phyloP scores from a whole-genome alignment of 192 early-diverging fungal genomes.

The Borealophlyctis nickersoniae region DNA sequence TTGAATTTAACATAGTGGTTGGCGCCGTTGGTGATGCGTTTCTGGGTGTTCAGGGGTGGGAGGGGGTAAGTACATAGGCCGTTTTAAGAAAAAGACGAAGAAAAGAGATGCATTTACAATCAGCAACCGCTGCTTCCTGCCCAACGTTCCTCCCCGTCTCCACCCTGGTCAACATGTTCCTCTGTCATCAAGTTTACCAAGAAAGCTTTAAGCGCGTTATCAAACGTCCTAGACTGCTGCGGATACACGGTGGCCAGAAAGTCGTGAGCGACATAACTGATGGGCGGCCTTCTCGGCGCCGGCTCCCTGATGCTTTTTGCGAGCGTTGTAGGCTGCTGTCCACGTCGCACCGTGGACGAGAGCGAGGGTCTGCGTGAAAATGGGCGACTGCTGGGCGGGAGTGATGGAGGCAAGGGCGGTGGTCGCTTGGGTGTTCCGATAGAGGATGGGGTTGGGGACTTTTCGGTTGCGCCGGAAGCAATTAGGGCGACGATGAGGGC shows the following conservation, averaged over 20 bases:
- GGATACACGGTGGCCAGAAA: not conserved
- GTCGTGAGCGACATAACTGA: not conserved
- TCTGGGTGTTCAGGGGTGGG: too few species aligned
- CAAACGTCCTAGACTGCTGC: not conserved
- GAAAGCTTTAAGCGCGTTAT: not conserved
- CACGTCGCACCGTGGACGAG: not conserved
- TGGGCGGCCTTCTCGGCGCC: not conserved
- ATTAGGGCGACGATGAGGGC: too few species aligned
- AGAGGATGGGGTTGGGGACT: not conserved
- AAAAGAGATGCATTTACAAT: too few species aligned
- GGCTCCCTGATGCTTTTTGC: not conserved
- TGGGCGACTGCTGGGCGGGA: not conserved
- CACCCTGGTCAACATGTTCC: not conserved
- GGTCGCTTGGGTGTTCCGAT: not conserved
- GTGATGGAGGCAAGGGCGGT: not conserved
- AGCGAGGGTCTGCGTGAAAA: not conserved
- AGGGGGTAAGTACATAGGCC: too few species aligned
- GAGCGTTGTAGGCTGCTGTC: not conserved
- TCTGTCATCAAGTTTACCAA: not conserved
- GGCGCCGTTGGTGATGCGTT: not conserved
- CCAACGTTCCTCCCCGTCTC: not conserved
- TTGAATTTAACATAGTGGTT: not conserved
- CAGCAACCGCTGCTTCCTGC: too few species aligned
- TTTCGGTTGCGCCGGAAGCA: too few species aligned
- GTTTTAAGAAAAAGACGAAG: too few species aligned